These are phyloP conservation scores for Paracorniculantispora psalliotae DNA, from an alignment of 2,329 filamentous ascomycete species.

Conservation along the genomic window DNA sequence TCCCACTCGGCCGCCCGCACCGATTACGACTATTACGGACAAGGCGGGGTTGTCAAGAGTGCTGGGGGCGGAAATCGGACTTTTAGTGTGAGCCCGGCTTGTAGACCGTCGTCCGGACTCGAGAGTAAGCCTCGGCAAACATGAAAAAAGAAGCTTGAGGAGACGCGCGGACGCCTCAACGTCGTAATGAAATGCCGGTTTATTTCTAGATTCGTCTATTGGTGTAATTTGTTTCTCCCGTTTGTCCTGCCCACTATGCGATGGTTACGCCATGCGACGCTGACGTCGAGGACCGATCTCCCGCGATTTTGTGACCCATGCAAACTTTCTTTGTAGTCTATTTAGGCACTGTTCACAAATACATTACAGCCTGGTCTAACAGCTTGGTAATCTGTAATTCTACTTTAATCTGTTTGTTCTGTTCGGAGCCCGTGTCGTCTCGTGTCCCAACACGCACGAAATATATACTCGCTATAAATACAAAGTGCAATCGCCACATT, in stretches of 20 bases:
- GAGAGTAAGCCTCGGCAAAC: constrained; percentile 1
- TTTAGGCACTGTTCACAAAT: no score
- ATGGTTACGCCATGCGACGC: no score
- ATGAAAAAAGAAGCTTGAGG: not conserved
- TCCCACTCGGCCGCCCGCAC: not conserved
- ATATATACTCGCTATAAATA: not conserved
- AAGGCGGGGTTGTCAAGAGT: not conserved
- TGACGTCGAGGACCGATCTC: no score
- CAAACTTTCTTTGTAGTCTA: no score
- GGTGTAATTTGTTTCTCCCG: no score
- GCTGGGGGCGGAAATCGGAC: constrained; percentile 6
- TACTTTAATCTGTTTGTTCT: not conserved
- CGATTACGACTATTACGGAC: not conserved
- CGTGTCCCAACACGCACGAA: not conserved
- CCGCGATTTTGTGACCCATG: no score
- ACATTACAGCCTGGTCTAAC: no score
- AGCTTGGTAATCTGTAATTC: no score
- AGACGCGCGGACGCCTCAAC: no score
- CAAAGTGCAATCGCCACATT: constrained; percentile 23
- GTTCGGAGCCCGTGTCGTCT: not conserved
- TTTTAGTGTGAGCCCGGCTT: constrained; percentile 1
- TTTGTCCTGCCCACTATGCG: no score
- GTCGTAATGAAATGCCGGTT: no score
- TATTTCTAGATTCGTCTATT: no score
- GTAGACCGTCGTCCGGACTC: not conserved